Base-by-base conservation (phyloP, 1,139 yeast species). In the Pichia sp. region DNA sequence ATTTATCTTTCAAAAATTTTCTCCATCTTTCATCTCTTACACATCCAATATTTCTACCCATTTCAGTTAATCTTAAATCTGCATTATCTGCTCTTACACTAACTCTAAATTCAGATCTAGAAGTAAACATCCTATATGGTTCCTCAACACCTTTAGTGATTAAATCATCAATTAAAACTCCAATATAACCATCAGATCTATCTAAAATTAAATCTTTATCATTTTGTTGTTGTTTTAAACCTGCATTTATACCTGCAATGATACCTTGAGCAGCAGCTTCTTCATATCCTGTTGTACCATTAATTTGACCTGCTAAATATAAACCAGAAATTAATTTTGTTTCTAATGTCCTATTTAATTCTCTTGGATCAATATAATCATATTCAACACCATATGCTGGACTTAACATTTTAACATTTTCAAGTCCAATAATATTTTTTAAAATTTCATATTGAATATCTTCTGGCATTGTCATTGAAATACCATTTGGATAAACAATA, bases 321-420 rank as follows among this genome's bases (percentile, higher is more conserved):
- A 94, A 66, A 0, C 97, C 97, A 20, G 73, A 67, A 1, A 94
- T 80, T 6, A 78, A 65, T 57, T 87, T 89, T 0, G 97, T 87
- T 60, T 92, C 96, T 39, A 94, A 64, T 0, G 95, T 85, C 41
- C 73, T 74, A 44, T 74, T 72, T 45, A 94, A 70, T 58, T 90
- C 97, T 51, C 96, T 73, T 3, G 99, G 98, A 59, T 92, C 97
- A 26, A 94, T 82, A 62, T 87, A 92, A 61, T 94, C 98, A 59
- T 94, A 94, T 62, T 94, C 98, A 2, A 94, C 98, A 12, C 99
- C 99, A 60, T 94, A 94, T 0, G 97, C 99, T 0, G 97, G 97
- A 58, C 89, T 96, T 6, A 83, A 60, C 87, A 94, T 87, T 22
- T 68, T 70, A 0, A 85, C 97, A 55, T 87, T 80, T 56, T 87